These are phyloP conservation scores for Colletotrichum sp. DNA, from an alignment of 2,329 filamentous ascomycete species.

Conservation along the genomic window DNA sequence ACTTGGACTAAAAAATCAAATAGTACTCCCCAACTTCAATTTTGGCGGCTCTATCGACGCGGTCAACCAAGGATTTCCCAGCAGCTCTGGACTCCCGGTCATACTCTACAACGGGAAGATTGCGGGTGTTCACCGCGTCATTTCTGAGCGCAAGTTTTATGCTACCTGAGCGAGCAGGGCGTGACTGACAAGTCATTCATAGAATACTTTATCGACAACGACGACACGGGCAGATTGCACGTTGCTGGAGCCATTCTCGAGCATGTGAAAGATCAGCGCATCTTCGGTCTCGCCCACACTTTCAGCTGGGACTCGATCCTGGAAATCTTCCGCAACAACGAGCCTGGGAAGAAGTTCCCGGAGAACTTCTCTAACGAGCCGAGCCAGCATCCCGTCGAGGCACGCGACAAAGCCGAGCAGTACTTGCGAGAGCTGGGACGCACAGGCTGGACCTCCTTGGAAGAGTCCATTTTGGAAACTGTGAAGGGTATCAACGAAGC, in stretches of 20 bases:
- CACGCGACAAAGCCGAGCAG: not conserved
- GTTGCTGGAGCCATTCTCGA: constrained; percentile 53
- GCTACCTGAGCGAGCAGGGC: not conserved
- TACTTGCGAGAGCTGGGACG: not conserved
- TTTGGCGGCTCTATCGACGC: constrained; percentile 26
- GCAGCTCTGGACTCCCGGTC: constrained; percentile 24
- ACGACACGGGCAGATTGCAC: constrained; percentile 56
- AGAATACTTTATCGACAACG: constrained; percentile 51
- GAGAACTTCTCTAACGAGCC: constrained; percentile 24
- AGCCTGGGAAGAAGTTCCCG: constrained; percentile 21
- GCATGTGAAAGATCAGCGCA: constrained; percentile 48
- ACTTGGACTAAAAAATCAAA: not conserved
- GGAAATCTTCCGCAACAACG: constrained; percentile 25
- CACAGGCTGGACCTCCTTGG: not conserved
- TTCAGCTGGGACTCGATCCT: constrained; percentile 50
- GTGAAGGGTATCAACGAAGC: not conserved
- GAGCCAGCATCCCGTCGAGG: not conserved
- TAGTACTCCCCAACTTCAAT: constrained; percentile 30
- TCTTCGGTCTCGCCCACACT: constrained; percentile 56
- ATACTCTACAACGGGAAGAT: constrained; percentile 24
- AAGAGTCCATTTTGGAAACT: not conserved
- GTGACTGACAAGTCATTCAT: not conserved
- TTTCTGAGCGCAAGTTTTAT: not conserved
- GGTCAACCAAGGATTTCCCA: constrained; percentile 20
- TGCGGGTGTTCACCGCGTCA: not conserved